Base-by-base conservation (phyloP, 2,329 filamentous ascomycete species). In the Xylariaceae sp. region DNA sequence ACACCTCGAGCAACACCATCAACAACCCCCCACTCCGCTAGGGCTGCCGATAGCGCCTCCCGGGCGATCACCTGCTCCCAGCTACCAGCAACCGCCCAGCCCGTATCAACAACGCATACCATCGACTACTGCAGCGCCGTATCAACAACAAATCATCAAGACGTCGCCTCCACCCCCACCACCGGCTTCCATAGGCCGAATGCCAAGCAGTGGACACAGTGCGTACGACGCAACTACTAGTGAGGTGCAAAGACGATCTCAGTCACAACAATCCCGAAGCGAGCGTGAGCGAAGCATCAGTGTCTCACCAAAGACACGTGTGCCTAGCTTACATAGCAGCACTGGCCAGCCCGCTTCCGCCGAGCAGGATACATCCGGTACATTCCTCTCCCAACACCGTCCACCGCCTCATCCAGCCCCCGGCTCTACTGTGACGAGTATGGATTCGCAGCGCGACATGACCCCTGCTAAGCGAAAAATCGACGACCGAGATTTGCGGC, bases 221-320 rank as follows among this genome's bases (percentile, higher is more conserved):
- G 71, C 74, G 53, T 78, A 80, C 72, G 80, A 81, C 55, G 74
- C 37, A 42, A 42, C 74, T 15, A 68, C 69, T 17, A 67, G 71
- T 45, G 77, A 79, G 62, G 71, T 74, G 49, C 77, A 78, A 63
- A 76, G 76, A 72, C 73, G 82, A 70, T 78, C 80, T 49, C 77
- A 80, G 59, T 80, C 81, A 49, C 79, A 80, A 53, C 76, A 80
- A 59, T 80, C 80, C 50, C 79, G 80, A 52, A 80, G 80, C 64
- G 87, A 90, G 57, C 82, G 88, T 67, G 88, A 89, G 62, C 78
- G 82, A 53, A 90, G 87, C 71, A 73, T 88, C 56, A 92, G 88
- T 69, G 84, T 93, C 54, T 93, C 89, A 71, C 90, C 90, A 35
- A 92, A 90, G 75, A 91, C 89, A 42, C 80, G 82, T 63, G 76